A percentile compares a stretch with the other conserved stretches of the same genome.
Evolutionary conservation across 2,329 filamentous ascomycete genomes (phyloP).

Genomic region (Byssochlamys sp.): DNA sequence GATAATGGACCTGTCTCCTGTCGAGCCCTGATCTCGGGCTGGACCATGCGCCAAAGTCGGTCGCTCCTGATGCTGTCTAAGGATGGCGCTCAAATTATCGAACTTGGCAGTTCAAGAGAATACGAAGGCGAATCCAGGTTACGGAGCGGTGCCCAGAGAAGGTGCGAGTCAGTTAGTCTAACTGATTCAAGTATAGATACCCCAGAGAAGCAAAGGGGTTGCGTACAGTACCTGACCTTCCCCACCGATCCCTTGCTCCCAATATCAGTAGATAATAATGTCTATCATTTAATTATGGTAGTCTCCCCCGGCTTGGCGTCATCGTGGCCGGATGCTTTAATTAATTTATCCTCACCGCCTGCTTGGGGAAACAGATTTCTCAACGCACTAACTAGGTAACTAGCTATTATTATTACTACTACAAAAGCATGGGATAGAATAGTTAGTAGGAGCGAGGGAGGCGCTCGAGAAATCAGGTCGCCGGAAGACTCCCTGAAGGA

Average conservation of each 20-base stretch:
- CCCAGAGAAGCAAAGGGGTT: neutral
- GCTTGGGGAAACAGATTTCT: neutral
- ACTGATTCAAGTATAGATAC: neutral
- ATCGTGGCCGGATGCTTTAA: neutral
- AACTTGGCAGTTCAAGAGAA: neutral
- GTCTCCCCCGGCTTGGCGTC: neutral
- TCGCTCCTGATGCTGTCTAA: neutral
- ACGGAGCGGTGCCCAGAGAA: neutral
- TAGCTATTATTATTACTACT: no score
- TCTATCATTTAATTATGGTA: neutral
- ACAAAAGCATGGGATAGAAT: neutral
- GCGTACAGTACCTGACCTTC: neutral
- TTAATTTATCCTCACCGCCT: neutral
- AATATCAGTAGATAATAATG: neutral
- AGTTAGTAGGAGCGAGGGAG: neutral
- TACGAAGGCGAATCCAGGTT: neutral
- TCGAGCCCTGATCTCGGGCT: neutral
- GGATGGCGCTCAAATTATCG: neutral
- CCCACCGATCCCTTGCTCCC: neutral
- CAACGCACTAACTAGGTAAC: neutral
- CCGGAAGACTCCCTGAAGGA: neutral
- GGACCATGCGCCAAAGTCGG: neutral
- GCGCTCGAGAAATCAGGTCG: neutral
- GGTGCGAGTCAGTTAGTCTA: neutral
- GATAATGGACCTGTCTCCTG: neutral